Percentiles rank a stretch among this genome's conserved stretches.
These are phyloP conservation scores for Bretschneidera sinensis DNA, from an alignment of 345 rosid genomes.

Conservation along the genomic window DNA sequence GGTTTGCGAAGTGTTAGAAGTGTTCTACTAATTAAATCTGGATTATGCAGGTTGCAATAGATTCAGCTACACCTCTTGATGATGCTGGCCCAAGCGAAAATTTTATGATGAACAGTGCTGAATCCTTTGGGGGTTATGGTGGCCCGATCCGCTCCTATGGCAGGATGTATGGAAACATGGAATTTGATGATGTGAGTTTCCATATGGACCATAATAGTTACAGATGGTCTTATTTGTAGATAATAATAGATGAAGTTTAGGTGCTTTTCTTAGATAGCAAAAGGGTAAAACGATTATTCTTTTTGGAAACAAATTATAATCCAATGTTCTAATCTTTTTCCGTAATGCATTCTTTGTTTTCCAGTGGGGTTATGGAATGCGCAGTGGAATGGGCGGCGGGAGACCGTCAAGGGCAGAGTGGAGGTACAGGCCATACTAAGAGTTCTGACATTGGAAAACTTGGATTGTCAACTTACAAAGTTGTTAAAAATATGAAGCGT, in stretches of 20 bases:
- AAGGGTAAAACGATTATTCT: too few relatives aligned
- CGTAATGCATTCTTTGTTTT: too few relatives aligned
- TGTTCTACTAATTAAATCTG: too few relatives aligned
- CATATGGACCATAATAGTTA: neutral
- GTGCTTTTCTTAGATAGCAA: too few relatives aligned
- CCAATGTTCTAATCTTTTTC: neutral
- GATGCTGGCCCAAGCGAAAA: slow-evolving; percentile 67
- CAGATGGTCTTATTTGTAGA: neutral
- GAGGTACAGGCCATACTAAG: slow-evolving; percentile 86
- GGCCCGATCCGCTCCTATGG: slow-evolving; percentile 80
- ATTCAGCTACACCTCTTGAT: slow-evolving; percentile 90
- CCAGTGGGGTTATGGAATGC: slow-evolving; percentile 87
- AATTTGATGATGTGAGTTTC: slow-evolving; percentile 63
- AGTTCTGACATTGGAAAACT: too few relatives aligned
- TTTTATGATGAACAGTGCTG: slow-evolving; percentile 48
- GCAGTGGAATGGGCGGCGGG: slow-evolving; percentile 42
- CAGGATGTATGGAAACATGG: slow-evolving; percentile 76
- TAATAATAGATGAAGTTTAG: too few relatives aligned
- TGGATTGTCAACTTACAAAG: too few relatives aligned
- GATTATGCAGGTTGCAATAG: slow-evolving; percentile 86
- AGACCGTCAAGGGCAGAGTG: slow-evolving; percentile 82
- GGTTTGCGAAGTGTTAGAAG: too few relatives aligned
- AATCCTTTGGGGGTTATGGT: slow-evolving; percentile 68
- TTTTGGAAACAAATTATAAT: neutral
- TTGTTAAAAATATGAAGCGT: too few relatives aligned